These are phyloP conservation scores for Saccharomycopsis sp. DNA, from an alignment of 805 yeast species.

Conservation along the genomic window DNA sequence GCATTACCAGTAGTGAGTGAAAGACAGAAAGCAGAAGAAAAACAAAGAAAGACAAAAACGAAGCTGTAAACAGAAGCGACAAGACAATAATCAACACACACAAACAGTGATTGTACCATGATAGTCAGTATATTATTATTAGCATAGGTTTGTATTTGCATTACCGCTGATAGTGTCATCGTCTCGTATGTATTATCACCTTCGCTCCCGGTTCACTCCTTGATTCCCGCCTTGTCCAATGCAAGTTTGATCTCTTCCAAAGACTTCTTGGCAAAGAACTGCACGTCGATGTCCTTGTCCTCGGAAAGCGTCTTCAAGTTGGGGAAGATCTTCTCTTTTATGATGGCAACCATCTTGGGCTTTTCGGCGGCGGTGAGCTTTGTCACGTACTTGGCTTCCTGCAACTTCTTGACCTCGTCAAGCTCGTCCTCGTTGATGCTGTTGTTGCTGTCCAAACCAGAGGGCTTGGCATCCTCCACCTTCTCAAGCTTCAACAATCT, in stretches of 20 bases:
- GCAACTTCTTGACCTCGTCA: constrained; percentile 23
- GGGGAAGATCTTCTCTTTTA: constrained; percentile 51
- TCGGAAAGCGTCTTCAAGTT: constrained; percentile 54
- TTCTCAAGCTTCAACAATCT: constrained; percentile 29
- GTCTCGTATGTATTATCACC: not conserved
- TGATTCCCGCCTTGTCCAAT: constrained; percentile 10
- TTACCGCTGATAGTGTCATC: too few relatives aligned
- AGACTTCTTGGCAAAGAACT: constrained; percentile 73
- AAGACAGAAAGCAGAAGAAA: not conserved
- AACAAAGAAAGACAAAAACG: not conserved
- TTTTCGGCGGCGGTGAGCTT: constrained; percentile 21
- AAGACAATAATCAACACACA: not conserved
- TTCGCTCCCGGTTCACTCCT: not conserved
- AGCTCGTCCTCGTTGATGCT: constrained; percentile 13
- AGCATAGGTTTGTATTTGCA: not conserved
- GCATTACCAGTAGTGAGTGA: not conserved
- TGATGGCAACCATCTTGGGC: constrained; percentile 28
- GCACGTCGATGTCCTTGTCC: constrained; percentile 85
- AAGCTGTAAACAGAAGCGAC: not conserved
- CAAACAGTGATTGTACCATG: not conserved
- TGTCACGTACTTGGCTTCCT: constrained; percentile 23
- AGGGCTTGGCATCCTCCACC: constrained; percentile 11
- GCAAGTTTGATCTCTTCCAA: constrained; percentile 32
- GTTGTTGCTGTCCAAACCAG: constrained; percentile 13
- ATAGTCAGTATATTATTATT: constrained; percentile 6